A percentile compares a stretch with the other conserved stretches of the same genome.
phyloP scores from a whole-genome alignment of 805 yeast genomes.

The Saccharomycopsis sp. region DNA sequence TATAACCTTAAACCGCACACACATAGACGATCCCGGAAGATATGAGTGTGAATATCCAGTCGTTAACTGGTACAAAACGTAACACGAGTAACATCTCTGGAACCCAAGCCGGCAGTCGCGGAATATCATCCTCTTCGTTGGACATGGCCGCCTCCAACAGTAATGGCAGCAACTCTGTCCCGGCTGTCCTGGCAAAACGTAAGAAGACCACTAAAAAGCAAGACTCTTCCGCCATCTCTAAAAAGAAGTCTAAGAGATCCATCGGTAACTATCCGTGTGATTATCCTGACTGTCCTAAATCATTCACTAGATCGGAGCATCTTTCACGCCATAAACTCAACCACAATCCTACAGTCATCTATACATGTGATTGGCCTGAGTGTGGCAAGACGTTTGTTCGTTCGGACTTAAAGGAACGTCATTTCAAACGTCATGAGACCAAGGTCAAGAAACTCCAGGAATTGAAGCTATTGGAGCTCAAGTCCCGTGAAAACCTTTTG shows the following conservation, averaged over 20 bases:
- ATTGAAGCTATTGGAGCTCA: slow-evolving; percentile 21
- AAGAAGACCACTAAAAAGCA: neutral
- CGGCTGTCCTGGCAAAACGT: neutral
- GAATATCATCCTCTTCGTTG: neutral
- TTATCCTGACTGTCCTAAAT: slow-evolving; percentile 45
- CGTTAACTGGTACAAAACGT: neutral
- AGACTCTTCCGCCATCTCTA: slow-evolving; percentile 9
- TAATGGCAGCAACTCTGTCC: neutral
- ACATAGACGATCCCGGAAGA: neutral
- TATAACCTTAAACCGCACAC: neutral
- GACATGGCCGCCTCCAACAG: neutral
- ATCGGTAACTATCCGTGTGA: slow-evolving; percentile 36
- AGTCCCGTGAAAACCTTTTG: slow-evolving; percentile 16
- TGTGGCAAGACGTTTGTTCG: slow-evolving; percentile 61
- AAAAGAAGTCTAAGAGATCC: slow-evolving; percentile 25
- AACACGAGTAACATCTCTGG: neutral
- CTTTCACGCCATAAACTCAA: slow-evolving; percentile 57
- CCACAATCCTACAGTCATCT: slow-evolving; percentile 51
- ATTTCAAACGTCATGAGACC: slow-evolving; percentile 38
- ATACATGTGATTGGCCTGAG: slow-evolving; percentile 40
- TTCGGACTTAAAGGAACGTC: slow-evolving; percentile 45
- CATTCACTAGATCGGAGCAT: slow-evolving; percentile 57
- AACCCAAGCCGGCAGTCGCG: neutral
- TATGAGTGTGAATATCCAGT: neutral
- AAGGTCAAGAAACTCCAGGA: slow-evolving; percentile 26